Evolutionary conservation across 345 rosid genomes (phyloP).

Genomic region (Eucalyptus albens): DNA sequence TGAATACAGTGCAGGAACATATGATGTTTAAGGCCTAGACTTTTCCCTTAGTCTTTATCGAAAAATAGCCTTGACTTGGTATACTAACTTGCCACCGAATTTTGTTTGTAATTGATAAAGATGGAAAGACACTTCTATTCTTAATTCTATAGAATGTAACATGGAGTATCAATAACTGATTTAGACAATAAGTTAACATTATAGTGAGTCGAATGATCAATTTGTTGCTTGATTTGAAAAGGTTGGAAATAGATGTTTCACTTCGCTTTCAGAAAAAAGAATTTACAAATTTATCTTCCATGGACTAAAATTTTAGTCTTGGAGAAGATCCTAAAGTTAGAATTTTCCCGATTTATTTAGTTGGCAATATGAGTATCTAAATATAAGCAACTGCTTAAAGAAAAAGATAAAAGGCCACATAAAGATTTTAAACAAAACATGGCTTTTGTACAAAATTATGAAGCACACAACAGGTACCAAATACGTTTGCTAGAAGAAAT

Average conservation of each 20-base stretch:
- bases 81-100: background rate
- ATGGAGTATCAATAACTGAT: background rate
- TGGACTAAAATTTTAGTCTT: background rate
- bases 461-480: too few species aligned
- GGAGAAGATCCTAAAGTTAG: too few species aligned
- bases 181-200: too few species aligned
- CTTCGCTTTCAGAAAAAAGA: background rate
- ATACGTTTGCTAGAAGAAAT: too few species aligned
- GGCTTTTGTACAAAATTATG: background rate
- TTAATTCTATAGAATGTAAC: background rate
- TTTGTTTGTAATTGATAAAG: background rate
- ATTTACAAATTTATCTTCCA: background rate
- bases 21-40: background rate
- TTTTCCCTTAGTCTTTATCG: too few species aligned
- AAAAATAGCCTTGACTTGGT: background rate
- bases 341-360: background rate
- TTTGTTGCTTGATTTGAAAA: background rate
- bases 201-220: background rate
- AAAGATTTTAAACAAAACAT: background rate
- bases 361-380: background rate
- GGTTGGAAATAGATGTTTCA: background rate
- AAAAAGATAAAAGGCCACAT: too few species aligned
- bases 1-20: background rate
- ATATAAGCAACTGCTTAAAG: background rate
- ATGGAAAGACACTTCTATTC: background rate